Percentiles rank a stretch among this genome's conserved stretches.
Evolutionary conservation across 495 filamentous ascomycete species (phyloP).

Genomic region (Aspergillus funiculosus): DNA sequence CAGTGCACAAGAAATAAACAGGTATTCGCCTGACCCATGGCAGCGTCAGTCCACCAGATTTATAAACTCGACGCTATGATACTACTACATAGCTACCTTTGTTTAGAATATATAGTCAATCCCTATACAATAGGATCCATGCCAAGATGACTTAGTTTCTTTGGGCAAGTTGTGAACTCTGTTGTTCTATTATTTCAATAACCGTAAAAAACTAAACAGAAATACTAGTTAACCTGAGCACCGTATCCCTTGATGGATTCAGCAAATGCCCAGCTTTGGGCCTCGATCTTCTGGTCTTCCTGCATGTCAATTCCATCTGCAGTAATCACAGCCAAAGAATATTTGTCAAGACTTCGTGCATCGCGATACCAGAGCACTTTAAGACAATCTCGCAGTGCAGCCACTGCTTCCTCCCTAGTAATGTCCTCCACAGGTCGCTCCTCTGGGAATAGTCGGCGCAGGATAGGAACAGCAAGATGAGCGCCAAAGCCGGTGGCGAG

Average conservation of each 20-base stretch:
- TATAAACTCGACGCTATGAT: too few species aligned
- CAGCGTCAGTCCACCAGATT: too few species aligned
- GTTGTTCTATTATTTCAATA: conserved; percentile 11
- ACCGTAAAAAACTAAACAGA: conserved; percentile 11
- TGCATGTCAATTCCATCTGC: conserved; percentile 73
- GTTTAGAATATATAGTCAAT: too few species aligned
- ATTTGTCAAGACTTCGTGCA: conserved; percentile 84
- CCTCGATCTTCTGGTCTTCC: conserved; percentile 68
- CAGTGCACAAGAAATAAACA: neutral
- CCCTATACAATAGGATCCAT: too few species aligned
- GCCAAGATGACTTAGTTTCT: neutral
- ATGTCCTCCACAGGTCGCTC: conserved; percentile 66
- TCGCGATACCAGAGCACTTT: conserved; percentile 98
- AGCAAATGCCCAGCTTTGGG: conserved; percentile 96
- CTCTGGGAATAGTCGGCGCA: conserved; percentile 75
- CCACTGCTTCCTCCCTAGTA: conserved; percentile 71
- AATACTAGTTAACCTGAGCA: conserved; percentile 52
- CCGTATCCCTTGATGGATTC: conserved; percentile 78
- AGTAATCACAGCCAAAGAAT: conserved; percentile 84
- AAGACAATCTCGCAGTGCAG: conserved; percentile 82
- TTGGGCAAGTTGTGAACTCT: neutral
- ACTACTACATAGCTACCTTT: too few species aligned
- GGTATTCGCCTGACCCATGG: too few species aligned
- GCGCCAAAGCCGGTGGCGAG: conserved; percentile 92
- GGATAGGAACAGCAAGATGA: conserved; percentile 85